A percentile compares a stretch with the other conserved stretches of the same genome.
Conservation (phyloP, 768 basidiomycete genomes). For the Astraeus odoratus region DNA sequence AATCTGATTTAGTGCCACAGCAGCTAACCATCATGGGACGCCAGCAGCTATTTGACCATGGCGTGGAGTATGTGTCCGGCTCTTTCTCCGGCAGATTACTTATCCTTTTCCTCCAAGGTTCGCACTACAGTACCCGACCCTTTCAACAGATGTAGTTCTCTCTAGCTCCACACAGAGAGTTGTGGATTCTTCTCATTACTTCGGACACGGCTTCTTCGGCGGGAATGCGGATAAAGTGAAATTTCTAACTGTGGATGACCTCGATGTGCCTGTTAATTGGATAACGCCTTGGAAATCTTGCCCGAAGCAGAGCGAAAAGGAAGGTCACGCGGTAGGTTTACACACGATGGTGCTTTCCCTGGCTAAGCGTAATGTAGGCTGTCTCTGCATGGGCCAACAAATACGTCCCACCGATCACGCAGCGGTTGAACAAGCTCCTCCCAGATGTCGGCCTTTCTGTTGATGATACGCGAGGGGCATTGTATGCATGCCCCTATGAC, state of each 20-base stretch:
- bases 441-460: slow-evolving; percentile 27
- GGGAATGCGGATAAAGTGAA: slow-evolving; percentile 20
- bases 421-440: slow-evolving; percentile 28
- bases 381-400: slow-evolving; percentile 25
- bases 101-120: slow-evolving; percentile 8
- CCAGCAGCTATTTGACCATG: slow-evolving; percentile 33
- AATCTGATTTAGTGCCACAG: slow-evolving; percentile 27
- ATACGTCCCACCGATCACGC: slow-evolving; percentile 31
- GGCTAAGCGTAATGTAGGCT: slow-evolving; percentile 7
- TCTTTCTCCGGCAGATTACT: not conserved
- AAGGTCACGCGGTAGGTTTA: slow-evolving; percentile 5
- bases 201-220: slow-evolving; percentile 34
- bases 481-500: slow-evolving; percentile 38
- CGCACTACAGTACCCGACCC: slow-evolving; percentile 15
- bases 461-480: slow-evolving; percentile 32
- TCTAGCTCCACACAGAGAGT: slow-evolving; percentile 19
- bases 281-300: slow-evolving; percentile 37
- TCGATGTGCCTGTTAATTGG: slow-evolving; percentile 32
- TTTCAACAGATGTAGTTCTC: slow-evolving; percentile 13
- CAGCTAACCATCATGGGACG: slow-evolving; percentile 33
- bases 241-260: slow-evolving; percentile 28
- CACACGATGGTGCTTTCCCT: not conserved
- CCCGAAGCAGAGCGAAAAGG: slow-evolving; percentile 11
- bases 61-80: slow-evolving; percentile 25
- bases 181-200: slow-evolving; percentile 36